Conservation (phyloP, 257 asterid species). For the Henckelia pumila region DNA sequence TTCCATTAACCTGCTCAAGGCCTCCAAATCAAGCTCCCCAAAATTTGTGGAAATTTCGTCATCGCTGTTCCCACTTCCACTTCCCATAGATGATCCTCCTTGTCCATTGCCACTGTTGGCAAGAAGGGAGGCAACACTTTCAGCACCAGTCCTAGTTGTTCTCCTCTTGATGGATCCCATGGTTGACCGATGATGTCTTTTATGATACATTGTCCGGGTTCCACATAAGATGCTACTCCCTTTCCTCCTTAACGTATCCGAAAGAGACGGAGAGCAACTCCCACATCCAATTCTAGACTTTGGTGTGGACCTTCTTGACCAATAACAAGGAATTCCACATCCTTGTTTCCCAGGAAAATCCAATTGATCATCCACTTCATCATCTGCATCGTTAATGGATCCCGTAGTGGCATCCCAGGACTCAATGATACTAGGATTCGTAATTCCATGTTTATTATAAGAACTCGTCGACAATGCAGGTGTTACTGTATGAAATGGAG, state of each 20-base stretch:
- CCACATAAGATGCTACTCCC: constrained; percentile 77
- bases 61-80: constrained; percentile 57
- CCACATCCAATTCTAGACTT: constrained; percentile 68
- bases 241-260: constrained; percentile 85
- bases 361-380: constrained; percentile 77
- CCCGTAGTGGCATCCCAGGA: constrained; percentile 90
- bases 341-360: constrained; percentile 82
- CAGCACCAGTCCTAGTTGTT: constrained; percentile 41
- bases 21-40: constrained; percentile 88
- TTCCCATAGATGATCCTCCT: constrained; percentile 57
- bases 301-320: constrained; percentile 94
- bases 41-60: constrained; percentile 72
- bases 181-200: constrained; percentile 51
- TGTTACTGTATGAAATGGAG: constrained; percentile 64
- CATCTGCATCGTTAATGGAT: constrained; percentile 59
- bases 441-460: constrained; percentile 47
- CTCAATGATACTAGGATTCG: constrained; percentile 68
- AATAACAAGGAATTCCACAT: constrained; percentile 93
- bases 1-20: constrained; percentile 71
- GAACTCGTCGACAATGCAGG: constrained; percentile 82
- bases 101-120: constrained; percentile 43
- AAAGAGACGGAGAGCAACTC: constrained; percentile 84
- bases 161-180: constrained; percentile 61
- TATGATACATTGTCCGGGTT: constrained; percentile 45
- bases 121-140: constrained; percentile 72